Evolutionary conservation across 2,329 filamentous ascomycete genomes (phyloP), one percentile per base, ranked within the genome.

Genomic region (Colletotrichum australisinense): DNA sequence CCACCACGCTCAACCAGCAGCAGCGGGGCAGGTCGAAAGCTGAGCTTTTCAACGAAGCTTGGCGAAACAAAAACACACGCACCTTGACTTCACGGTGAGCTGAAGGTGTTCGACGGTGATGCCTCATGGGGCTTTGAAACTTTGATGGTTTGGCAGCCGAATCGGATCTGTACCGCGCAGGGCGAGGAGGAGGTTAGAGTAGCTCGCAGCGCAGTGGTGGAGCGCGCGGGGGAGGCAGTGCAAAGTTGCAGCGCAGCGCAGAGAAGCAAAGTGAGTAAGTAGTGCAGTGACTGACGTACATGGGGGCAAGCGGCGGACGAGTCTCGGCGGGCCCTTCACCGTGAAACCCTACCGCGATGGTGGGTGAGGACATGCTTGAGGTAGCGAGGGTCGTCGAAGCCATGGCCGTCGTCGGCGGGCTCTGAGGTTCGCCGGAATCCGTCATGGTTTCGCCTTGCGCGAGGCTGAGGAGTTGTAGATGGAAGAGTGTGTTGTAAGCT

Each of bases 61-160:
- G 35, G 52, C 46, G n/a, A 26, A 42, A 42, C 38, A 42, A 16
- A 5, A 16, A 3, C 14, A 63, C 16, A 75, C 74, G 46, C 75
- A 90, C 89, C 85, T 90, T 91, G 80, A 91, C 84, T 77, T 89
- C 85, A 72, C 88, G 87, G 81, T 89, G 88, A 22, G 86, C 86
- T 58, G 88, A 91, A 0, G 89, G 89, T 1, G 88, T 89, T 57
- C 89, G 84, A 73, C 83, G 87, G 77, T 91, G 89, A 63, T 91
- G 89, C 71, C 89, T 85, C 79, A 89, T 79, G 35, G 89, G 89
- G 74, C 88, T 91, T 67, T 86, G 83, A 76, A 84, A 89, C 64
- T 83, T 81, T 55, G 80, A 56, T 58, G 72, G 32, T 59, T 72
- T 76, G 73, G 74, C 68, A 75, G 49, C 58, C 57, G 73, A 72